Conservation (phyloP, 2,329 filamentous ascomycete genomes). For the Paracoccidioides lutzii region DNA sequence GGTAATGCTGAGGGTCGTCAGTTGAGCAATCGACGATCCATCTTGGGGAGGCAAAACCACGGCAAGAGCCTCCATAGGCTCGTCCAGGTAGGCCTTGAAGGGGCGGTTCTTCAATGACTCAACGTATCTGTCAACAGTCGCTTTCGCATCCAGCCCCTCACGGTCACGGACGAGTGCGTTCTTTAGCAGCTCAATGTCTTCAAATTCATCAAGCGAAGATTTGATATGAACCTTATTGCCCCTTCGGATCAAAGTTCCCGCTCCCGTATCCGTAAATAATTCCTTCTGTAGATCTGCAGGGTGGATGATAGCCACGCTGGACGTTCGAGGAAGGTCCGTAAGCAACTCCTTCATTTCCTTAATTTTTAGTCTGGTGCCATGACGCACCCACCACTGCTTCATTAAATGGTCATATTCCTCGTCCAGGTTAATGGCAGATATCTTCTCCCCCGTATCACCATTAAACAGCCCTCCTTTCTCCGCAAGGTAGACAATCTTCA, state of each 20-base stretch:
- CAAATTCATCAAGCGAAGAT: conserved; percentile 58
- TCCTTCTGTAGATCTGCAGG: conserved; percentile 93
- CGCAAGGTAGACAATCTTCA: conserved; percentile 97
- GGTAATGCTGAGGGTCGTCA: conserved; percentile 84
- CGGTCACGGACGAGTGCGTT: conserved; percentile 69
- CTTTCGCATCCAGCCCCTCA: conserved; percentile 66
- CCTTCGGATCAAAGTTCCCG: conserved; percentile 80
- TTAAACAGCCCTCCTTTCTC: conserved; percentile 96
- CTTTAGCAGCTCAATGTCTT: conserved; percentile 65
- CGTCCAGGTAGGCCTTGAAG: conserved; percentile 92
- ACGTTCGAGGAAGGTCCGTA: conserved; percentile 75
- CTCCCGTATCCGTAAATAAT: conserved; percentile 89
- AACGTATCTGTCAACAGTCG: conserved; percentile 77
- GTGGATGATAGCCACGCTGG: conserved; percentile 94
- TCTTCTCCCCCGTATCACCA: conserved; percentile 85
- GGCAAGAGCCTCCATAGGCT: conserved; percentile 81
- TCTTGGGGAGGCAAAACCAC: conserved; percentile 66
- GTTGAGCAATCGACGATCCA: conserved; percentile 58
- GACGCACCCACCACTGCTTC: conserved; percentile 87
- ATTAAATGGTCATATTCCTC: conserved; percentile 91
- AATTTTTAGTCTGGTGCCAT: conserved; percentile 92
- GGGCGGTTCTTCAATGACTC: conserved; percentile 61
- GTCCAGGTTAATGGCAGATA: conserved; percentile 92
- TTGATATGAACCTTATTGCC: conserved; percentile 78
- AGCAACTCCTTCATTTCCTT: conserved; percentile 92